These are phyloP conservation scores for Cyclanthera cordifolia DNA, from an alignment of 306 rosid species.

Conservation along the genomic window DNA sequence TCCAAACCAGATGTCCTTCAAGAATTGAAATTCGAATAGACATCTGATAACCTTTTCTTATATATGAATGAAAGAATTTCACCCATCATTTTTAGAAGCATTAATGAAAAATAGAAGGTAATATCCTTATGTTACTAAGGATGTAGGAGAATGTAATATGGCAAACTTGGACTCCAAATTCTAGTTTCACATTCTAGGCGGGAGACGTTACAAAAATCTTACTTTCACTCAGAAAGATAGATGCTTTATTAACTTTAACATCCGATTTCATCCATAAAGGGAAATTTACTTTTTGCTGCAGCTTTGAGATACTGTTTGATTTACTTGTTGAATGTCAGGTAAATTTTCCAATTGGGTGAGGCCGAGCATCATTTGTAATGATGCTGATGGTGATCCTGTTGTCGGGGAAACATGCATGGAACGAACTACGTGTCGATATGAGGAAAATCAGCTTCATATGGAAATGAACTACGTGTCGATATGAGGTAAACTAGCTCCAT, in stretches of 20 bases:
- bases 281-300: not conserved
- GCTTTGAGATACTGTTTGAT: not conserved
- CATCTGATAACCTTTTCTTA: too few species aligned
- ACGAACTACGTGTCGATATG: constrained; percentile 8
- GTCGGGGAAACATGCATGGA: constrained; percentile 10
- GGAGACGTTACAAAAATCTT: not conserved
- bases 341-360: not conserved
- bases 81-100: too few species aligned
- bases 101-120: too few species aligned
- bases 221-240: not conserved
- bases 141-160: too few species aligned
- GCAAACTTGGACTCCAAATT: too few species aligned
- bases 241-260: not conserved
- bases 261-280: not conserved
- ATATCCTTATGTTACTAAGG: too few species aligned
- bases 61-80: too few species aligned
- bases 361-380: not conserved
- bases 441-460: constrained; percentile 1
- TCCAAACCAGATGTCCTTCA: too few species aligned
- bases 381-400: constrained; percentile 7
- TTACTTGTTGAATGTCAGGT: constrained; percentile 2
- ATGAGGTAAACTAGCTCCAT: constrained; percentile 2
- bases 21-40: too few species aligned
- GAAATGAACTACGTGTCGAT: constrained; percentile 11
- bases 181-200: too few species aligned